Evolutionary conservation across 139 green algal species (phyloP).

Genomic region (Chlamydomonas sp.): DNA sequence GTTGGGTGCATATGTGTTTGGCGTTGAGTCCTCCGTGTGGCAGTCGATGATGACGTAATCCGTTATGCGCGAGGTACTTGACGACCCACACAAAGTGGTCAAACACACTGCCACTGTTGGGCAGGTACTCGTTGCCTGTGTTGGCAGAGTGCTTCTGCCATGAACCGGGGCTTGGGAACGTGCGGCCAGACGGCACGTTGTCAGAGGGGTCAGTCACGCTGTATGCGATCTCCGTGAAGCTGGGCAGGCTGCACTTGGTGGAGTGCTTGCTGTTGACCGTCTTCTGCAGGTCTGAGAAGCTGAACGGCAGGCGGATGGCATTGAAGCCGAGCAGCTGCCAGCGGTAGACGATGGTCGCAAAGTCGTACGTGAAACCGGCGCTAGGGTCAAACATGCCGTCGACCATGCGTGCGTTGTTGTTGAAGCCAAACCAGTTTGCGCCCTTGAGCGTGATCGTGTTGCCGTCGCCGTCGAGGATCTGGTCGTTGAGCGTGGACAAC

Average conservation of each 20-base stretch:
- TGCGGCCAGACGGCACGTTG: background rate
- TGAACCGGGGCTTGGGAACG: background rate
- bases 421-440: constrained; percentile 19
- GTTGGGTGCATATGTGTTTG: background rate
- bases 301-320: constrained; percentile 17
- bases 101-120: constrained; percentile 25
- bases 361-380: constrained; percentile 12
- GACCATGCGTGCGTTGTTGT: constrained; percentile 12
- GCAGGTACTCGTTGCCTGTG: constrained; percentile 32
- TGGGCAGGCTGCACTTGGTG: constrained; percentile 3
- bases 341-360: constrained; percentile 17
- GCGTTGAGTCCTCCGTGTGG: constrained; percentile 14
- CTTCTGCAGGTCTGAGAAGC: constrained; percentile 5
- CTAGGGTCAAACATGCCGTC: constrained; percentile 15
- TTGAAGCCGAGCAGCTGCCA: constrained; percentile 21
- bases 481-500: constrained; percentile 6
- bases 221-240: background rate
- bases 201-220: background rate
- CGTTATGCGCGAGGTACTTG: constrained; percentile 40
- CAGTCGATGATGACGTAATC: constrained; percentile 52
- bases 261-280: constrained; percentile 1
- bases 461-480: constrained; percentile 1
- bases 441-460: constrained; percentile 5
- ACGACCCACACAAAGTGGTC: constrained; percentile 43
- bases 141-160: background rate